Base-by-base conservation (phyloP, 208 protist species). In the Acanthamoeba lenticulata region DNA sequence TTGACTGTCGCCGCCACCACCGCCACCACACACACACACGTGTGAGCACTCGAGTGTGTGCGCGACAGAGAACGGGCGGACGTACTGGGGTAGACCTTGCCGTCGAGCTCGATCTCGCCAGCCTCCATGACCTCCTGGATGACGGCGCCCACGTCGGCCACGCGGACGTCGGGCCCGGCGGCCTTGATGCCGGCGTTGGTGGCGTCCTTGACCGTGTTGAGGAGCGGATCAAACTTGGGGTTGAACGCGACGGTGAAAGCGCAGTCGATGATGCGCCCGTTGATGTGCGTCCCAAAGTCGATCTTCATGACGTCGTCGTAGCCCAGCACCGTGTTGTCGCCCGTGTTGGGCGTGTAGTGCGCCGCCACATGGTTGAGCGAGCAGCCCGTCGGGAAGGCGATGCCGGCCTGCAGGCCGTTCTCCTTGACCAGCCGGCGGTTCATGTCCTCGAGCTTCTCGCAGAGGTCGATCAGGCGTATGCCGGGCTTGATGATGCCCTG, bases 41-140 rank as follows among this genome's bases (percentile, higher is more conserved):
- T 52, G 11, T 62, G 5, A 62, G 55, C 55, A 13, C 2, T 57
- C 49, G 9, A 13, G 49, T 13, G 49, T 0, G 49, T 27, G 49
- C 49, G 49, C 49, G 9, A 21, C 49, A 9, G 38, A 55, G 55
- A 34, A 89, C 85, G 32, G 90, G 34, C 19, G 32, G 62, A 42
- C 45, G 36, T 83, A 49, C 94, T 52, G 9, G 21, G 94, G 72
- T 97, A 97, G 11, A 91, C 98, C 94, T 99, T 99, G 17, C 98
- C 98, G 91, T 99, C 97, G 60, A 99, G 95, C 96, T 99, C 98
- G 72, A 99, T 97, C 96, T 99, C 99, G 95, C 99, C 96, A 34
- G 98, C 98, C 96, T 99, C 98, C 99, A 99, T 99, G 89, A 99
- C 98, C 95, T 99, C 99, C 96, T 99, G 98, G 86, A 99, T 99